Conservation (phyloP, 805 yeast species). For the Yamadazyma nakazawae region DNA sequence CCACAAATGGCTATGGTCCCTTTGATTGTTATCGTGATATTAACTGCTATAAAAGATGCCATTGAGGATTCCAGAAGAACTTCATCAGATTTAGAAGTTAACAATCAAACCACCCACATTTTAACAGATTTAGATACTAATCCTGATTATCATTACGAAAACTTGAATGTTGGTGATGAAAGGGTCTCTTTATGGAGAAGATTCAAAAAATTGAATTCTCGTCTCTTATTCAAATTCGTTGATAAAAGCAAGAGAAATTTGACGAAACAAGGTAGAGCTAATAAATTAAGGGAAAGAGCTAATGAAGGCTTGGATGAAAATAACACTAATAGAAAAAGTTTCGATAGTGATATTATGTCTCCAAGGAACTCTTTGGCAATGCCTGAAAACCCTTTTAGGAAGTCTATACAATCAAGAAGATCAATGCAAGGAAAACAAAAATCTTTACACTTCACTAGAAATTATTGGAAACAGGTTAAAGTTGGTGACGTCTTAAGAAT, state of each 20-base stretch:
- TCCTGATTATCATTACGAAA: conserved; percentile 31
- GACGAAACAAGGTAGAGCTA: conserved; percentile 35
- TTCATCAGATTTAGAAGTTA: conserved; percentile 66
- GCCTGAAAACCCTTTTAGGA: conserved; percentile 16
- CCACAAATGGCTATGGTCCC: conserved; percentile 78
- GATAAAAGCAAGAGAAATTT: conserved; percentile 26
- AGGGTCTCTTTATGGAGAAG: conserved; percentile 65
- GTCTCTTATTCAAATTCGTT: conserved; percentile 25
- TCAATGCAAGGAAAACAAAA: conserved; percentile 15
- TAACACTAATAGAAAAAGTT: conserved; percentile 23
- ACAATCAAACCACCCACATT: conserved; percentile 70
- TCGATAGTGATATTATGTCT: conserved; percentile 27
- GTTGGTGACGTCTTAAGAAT: conserved; percentile 74
- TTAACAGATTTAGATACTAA: conserved; percentile 32
- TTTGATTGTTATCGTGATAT: conserved; percentile 67
- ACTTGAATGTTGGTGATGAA: conserved; percentile 62
- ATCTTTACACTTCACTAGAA: conserved; percentile 29
- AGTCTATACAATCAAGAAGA: conserved; percentile 14
- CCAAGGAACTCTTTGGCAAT: conserved; percentile 14
- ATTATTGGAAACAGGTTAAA: conserved; percentile 65
- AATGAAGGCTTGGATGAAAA: conserved; percentile 6
- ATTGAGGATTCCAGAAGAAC: conserved; percentile 79
- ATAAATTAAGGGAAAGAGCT: conserved; percentile 20
- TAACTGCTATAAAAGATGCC: conserved; percentile 79
- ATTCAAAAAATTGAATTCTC: conserved; percentile 53